These are phyloP conservation scores for Triticum aestivum DNA, from an alignment of 176 grass and related monocot genomes.

Conservation along the genomic window DNA sequence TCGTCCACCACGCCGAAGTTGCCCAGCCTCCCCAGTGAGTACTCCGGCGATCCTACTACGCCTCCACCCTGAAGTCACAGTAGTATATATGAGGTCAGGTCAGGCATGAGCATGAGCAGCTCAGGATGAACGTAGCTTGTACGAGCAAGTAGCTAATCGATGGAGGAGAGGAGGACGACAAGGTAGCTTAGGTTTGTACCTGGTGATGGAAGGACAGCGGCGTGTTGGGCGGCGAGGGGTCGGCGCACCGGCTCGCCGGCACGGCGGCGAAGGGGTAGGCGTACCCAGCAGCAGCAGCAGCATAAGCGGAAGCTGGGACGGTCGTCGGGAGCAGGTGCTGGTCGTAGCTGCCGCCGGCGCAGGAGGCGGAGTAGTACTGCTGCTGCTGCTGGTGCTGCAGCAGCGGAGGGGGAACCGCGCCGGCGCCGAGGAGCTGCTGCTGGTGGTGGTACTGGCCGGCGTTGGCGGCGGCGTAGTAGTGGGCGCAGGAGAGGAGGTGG, in stretches of 20 bases:
- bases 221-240: slow-evolving; percentile 1
- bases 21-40: slow-evolving; percentile 47
- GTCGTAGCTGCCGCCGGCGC: slow-evolving; percentile 4
- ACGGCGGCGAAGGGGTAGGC: slow-evolving; percentile 15
- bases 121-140: background rate
- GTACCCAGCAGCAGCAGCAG: background rate
- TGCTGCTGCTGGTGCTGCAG: background rate
- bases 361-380: background rate
- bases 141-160: background rate
- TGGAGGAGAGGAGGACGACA: background rate
- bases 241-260: background rate
- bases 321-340: slow-evolving; percentile 2
- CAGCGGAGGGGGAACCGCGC: background rate
- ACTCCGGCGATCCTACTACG: background rate
- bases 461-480: slow-evolving; percentile 33
- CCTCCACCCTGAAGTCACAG: background rate
- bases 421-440: background rate
- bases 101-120: no score
- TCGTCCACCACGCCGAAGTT: slow-evolving; percentile 40
- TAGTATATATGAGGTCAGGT: background rate
- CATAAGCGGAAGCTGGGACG: background rate
- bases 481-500: slow-evolving; percentile 45
- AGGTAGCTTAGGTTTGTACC: background rate
- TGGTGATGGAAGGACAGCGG: slow-evolving; percentile 5
- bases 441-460: slow-evolving; percentile 3